phyloP scores from a whole-genome alignment of 176 grass and related monocot genomes.

The Pontederia paniculata region DNA sequence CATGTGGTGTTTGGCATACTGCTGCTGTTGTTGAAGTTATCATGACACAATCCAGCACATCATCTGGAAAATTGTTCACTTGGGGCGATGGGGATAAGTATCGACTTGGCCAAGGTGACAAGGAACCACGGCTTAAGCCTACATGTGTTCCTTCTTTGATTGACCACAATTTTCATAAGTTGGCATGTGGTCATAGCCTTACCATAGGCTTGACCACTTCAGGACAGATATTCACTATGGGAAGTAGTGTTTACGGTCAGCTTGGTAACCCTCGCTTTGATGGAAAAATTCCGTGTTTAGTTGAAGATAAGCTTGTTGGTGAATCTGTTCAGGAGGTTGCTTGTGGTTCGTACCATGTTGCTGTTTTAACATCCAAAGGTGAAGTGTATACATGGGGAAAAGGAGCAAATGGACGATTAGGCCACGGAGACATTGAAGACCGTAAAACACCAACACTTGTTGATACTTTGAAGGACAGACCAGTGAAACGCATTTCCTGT shows the following conservation, averaged over 20 bases:
- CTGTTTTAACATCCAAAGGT: conserved; percentile 57
- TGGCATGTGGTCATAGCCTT: conserved; percentile 77
- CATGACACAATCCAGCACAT: conserved; percentile 54
- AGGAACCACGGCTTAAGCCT: conserved; percentile 70
- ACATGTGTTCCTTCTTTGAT: conserved; percentile 94
- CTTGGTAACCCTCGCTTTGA: conserved; percentile 70
- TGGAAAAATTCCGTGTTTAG: conserved; percentile 64
- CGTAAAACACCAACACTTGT: conserved; percentile 58
- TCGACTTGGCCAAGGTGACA: conserved; percentile 84
- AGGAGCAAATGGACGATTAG: conserved; percentile 77
- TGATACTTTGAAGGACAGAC: conserved; percentile 66
- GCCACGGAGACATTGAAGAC: conserved; percentile 77
- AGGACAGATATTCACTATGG: conserved; percentile 70
- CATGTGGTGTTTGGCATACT: conserved; percentile 84
- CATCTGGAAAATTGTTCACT: conserved; percentile 28
- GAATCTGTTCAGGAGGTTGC: conserved; percentile 60
- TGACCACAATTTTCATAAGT: conserved; percentile 56
- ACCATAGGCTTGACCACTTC: conserved; percentile 68
- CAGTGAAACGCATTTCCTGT: conserved; percentile 58
- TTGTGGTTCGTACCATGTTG: conserved; percentile 90
- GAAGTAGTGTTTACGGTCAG: conserved; percentile 71
- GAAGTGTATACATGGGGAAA: conserved; percentile 94
- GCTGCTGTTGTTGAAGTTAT: conserved; percentile 71
- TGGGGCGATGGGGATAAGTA: conserved; percentile 93
- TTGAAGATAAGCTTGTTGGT: conserved; percentile 52